Evolutionary conservation across 73 alveolate species (phyloP), one percentile per base, ranked within the genome.

Genomic region (Stentor roeselii): DNA sequence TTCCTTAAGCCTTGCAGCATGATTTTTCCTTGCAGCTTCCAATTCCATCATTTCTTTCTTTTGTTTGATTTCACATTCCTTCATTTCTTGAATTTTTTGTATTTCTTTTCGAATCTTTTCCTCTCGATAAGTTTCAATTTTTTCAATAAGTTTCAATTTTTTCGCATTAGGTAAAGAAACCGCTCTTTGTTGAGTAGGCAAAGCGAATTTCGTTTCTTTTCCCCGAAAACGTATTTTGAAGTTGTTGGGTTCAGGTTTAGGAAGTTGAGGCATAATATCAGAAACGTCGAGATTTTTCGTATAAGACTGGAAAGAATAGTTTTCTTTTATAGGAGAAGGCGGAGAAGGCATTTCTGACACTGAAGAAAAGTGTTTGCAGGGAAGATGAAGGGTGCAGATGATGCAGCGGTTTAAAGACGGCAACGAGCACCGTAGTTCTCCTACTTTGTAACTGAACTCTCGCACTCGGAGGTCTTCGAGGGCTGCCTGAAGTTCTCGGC

Each of bases 291-390:
- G 37, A 67, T 32, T 32, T 34, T 34, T 32, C 42, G 80, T 21
- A 67, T 21, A 67, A 1, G n/a, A 27, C 41, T 67, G 80, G 42
- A 67, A 27, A n/a, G 80, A 67, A 32, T 27, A 67, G 27, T 67
- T 21, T 21, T 21, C 41, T 40, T 67, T 67, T 0, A 40, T 67
- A 21, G 80, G 80, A 0, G 37, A 34, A 11, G 80, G 50, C 1
- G 34, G 50, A 30, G 80, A 21, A 21, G 80, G 80, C 80, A 67
- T 67, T 67, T 21, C 42, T 30, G n/a, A 21, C 11, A 34, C 37
- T 27, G 37, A n/a, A 30, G 80, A 67, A 67, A 67, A 67, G 34
- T 67, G 80, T 32, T 67, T 67, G 41, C 80, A 67, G 15, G 80
- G 80, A 21, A 67, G 41, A 27, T 34, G 21, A 27, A 67, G 41